Conservation (phyloP, 108 stramenopile species). For the Hondaea fermentalgiana region DNA sequence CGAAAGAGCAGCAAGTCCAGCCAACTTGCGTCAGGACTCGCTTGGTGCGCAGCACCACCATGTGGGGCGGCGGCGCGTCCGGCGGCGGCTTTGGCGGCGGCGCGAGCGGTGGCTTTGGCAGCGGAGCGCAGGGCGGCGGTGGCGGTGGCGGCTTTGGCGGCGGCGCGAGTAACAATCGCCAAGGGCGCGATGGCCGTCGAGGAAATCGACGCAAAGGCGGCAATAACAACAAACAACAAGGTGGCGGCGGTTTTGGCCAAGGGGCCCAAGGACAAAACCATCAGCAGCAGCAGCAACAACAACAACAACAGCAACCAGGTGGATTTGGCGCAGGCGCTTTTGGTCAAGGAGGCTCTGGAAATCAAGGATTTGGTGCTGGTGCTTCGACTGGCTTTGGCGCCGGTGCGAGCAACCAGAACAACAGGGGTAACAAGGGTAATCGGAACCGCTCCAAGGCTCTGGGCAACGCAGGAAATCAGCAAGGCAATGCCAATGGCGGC, state of each 20-base stretch:
- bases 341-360: neutral
- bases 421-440: neutral
- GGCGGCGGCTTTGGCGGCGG: neutral
- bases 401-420: neutral
- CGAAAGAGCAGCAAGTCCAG: no score
- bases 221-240: neutral
- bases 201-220: neutral
- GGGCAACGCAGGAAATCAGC: no score
- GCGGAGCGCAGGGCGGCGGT: neutral
- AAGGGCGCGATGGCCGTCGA: neutral
- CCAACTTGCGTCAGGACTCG: no score
- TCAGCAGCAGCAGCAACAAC: neutral
- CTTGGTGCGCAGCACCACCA: neutral
- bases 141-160: neutral
- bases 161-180: neutral
- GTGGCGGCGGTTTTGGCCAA: neutral
- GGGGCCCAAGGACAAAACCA: neutral
- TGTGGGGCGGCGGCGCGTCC: neutral
- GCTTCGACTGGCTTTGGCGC: neutral
- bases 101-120: neutral
- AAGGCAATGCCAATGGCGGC: no score
- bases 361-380: neutral
- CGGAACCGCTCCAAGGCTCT: no score
- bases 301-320: neutral
- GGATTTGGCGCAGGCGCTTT: neutral